phyloP scores from a whole-genome alignment of 176 grass and related monocot species.

The Ananas comosus region DNA sequence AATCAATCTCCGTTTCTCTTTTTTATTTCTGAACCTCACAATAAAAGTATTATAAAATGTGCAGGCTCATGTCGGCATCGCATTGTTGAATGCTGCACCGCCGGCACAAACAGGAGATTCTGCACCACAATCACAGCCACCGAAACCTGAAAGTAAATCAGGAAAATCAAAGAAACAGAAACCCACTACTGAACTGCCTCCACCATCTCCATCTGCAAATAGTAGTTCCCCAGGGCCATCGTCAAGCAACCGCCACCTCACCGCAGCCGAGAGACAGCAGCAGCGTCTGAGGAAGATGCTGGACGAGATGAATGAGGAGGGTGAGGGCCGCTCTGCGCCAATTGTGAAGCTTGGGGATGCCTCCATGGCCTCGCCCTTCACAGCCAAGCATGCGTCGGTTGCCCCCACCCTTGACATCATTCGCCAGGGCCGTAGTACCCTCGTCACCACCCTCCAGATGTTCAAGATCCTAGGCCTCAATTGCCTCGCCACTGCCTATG shows the following conservation, averaged over 20 bases:
- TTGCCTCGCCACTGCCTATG: constrained; percentile 91
- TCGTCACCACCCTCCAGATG: constrained; percentile 99
- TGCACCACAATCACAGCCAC: constrained; percentile 32
- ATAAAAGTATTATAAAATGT: constrained; percentile 13
- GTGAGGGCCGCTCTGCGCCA: constrained; percentile 57
- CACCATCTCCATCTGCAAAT: constrained; percentile 24
- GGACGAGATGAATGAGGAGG: constrained; percentile 89
- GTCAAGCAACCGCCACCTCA: constrained; percentile 41
- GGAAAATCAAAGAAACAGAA: constrained; percentile 67
- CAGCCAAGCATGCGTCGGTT: constrained; percentile 94
- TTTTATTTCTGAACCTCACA: constrained; percentile 10
- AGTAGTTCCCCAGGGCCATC: constrained; percentile 37
- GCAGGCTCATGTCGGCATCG: constrained; percentile 88
- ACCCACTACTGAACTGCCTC: constrained; percentile 37
- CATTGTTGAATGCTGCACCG: constrained; percentile 81
- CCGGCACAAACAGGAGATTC: constrained; percentile 43
- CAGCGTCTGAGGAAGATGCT: constrained; percentile 90
- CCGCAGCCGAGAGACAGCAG: constrained; percentile 69
- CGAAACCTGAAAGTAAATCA: constrained; percentile 69
- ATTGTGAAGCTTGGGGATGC: constrained; percentile 96
- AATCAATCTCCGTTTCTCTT: background rate
- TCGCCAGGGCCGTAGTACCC: constrained; percentile 84
- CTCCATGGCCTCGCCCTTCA: constrained; percentile 97
- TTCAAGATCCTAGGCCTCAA: constrained; percentile 99
- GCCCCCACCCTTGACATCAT: constrained; percentile 92